These are phyloP conservation scores for Botryosphaeria dothidea DNA, from an alignment of 2,329 filamentous ascomycete species.

Conservation along the genomic window DNA sequence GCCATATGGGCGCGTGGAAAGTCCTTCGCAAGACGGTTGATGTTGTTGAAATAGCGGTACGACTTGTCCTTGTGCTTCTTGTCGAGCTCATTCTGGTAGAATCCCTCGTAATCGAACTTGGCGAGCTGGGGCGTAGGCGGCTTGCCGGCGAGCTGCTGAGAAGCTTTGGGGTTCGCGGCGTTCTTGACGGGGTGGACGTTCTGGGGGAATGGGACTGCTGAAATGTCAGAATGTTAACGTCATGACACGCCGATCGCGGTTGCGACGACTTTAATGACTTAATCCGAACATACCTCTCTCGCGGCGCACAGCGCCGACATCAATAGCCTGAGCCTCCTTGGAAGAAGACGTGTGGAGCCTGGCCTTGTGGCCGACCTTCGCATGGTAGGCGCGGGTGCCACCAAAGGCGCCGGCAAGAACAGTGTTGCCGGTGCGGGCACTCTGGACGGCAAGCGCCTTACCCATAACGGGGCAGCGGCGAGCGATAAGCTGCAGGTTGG, in stretches of 20 bases:
- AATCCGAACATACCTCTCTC: slow-evolving; percentile 46
- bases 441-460: slow-evolving; percentile 90
- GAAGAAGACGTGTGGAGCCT: slow-evolving; percentile 78
- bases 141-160: slow-evolving; percentile 34
- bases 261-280: background rate
- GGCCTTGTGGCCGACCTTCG: slow-evolving; percentile 59
- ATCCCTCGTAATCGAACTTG: slow-evolving; percentile 87
- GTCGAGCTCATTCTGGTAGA: slow-evolving; percentile 85
- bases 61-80: slow-evolving; percentile 99
- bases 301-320: slow-evolving; percentile 56
- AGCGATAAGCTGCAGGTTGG: slow-evolving; percentile 91
- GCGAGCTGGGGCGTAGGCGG: slow-evolving; percentile 49
- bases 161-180: slow-evolving; percentile 23
- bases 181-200: slow-evolving; percentile 23
- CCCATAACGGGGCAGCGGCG: slow-evolving; percentile 98
- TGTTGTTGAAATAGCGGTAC: slow-evolving; percentile 99
- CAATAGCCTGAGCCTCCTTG: slow-evolving; percentile 77
- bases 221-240: slow-evolving; percentile 20
- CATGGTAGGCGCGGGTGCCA: slow-evolving; percentile 50
- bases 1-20: slow-evolving; percentile 95
- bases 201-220: slow-evolving; percentile 34
- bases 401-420: slow-evolving; percentile 52
- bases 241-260: background rate
- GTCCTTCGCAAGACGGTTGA: slow-evolving; percentile 95
- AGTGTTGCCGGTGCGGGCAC: slow-evolving; percentile 48